Conservation (phyloP, 1,284 basidiomycete species). For the Sanghuangporus baumii region DNA sequence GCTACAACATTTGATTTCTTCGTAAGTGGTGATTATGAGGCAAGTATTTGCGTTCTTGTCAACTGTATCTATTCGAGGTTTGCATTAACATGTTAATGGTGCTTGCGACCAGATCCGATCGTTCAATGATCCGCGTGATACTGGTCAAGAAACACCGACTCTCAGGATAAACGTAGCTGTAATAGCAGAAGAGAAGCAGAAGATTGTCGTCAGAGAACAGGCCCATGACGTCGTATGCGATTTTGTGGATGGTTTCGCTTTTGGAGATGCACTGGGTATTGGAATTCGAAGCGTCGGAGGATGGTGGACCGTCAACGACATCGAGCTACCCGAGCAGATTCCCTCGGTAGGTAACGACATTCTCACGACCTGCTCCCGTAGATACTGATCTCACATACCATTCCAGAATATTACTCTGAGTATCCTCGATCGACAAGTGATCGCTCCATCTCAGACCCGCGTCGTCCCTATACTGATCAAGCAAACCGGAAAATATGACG, state of each 20-base stretch:
- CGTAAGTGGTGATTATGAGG: slow-evolving; percentile 71
- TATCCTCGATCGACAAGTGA: neutral
- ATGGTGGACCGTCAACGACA: slow-evolving; percentile 44
- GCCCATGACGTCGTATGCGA: slow-evolving; percentile 54
- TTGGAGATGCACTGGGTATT: slow-evolving; percentile 61
- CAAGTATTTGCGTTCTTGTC: slow-evolving; percentile 24
- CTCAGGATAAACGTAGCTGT: slow-evolving; percentile 40
- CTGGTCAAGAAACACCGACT: slow-evolving; percentile 39
- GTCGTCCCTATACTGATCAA: slow-evolving; percentile 17
- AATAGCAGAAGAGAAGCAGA: slow-evolving; percentile 21
- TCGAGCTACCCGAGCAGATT: slow-evolving; percentile 20
- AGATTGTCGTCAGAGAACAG: slow-evolving; percentile 33
- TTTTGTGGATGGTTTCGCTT: slow-evolving; percentile 62
- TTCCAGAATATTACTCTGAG: slow-evolving; percentile 7
- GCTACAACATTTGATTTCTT: slow-evolving; percentile 49
- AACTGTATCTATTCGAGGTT: neutral
- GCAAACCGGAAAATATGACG: slow-evolving; percentile 8
- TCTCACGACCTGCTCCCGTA: neutral
- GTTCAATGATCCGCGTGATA: slow-evolving; percentile 62
- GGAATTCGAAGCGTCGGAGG: slow-evolving; percentile 46
- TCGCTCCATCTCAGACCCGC: slow-evolving; percentile 19
- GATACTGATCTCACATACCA: neutral
- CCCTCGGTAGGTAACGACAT: slow-evolving; percentile 17
- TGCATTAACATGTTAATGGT: neutral
- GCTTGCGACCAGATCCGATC: slow-evolving; percentile 53